Evolutionary conservation across 108 stramenopile species (phyloP).

Genomic region (Cyclotella distinguenda): DNA sequence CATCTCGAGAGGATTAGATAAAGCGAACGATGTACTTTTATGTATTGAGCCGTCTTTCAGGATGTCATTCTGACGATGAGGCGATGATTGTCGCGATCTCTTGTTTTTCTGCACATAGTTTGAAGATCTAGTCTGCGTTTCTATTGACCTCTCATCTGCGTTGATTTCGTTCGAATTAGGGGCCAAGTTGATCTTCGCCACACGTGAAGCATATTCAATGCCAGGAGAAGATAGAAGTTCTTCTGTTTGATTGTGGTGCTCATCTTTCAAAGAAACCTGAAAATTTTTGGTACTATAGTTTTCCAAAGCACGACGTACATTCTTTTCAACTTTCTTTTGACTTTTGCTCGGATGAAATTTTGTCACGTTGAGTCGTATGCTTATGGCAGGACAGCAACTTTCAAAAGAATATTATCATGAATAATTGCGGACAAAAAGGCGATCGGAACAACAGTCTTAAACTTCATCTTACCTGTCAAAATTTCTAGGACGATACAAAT

Average conservation of each 20-base stretch:
- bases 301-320: slow-evolving; percentile 43
- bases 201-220: slow-evolving; percentile 3
- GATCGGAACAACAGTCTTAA: background rate
- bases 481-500: slow-evolving; percentile 79
- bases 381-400: slow-evolving; percentile 76
- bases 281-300: slow-evolving; percentile 25
- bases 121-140: background rate
- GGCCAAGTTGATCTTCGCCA: slow-evolving; percentile 10
- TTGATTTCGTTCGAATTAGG: background rate
- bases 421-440: background rate
- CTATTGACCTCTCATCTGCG: background rate
- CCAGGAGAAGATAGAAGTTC: background rate
- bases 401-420: background rate
- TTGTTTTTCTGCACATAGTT: slow-evolving; percentile 14
- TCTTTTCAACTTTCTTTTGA: slow-evolving; percentile 60
- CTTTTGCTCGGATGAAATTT: slow-evolving; percentile 62
- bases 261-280: background rate
- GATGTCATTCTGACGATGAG: background rate
- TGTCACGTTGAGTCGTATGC: slow-evolving; percentile 64
- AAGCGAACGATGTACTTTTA: background rate
- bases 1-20: background rate
- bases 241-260: background rate
- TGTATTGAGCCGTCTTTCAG: background rate
- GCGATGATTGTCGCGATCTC: slow-evolving; percentile 20
- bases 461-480: slow-evolving; percentile 44